Conservation (phyloP, 768 basidiomycete species). For the Boletellus ananiceps region DNA sequence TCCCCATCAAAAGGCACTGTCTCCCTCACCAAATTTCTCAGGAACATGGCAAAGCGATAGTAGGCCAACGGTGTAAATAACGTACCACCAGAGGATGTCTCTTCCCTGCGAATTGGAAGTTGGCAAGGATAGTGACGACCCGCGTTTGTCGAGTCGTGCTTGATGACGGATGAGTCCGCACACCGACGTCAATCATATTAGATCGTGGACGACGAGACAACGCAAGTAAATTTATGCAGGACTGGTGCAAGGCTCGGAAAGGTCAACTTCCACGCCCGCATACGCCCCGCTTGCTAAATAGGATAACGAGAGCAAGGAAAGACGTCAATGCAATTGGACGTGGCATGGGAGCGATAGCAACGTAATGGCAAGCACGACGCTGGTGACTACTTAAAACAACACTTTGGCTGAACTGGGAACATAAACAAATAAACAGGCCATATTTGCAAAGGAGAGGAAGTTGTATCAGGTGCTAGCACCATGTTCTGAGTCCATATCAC, state of each 20-base stretch:
- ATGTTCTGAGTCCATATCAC: constrained; percentile 18
- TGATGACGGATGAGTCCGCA: not conserved
- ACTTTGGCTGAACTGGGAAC: constrained; percentile 18
- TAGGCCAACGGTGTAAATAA: constrained; percentile 83
- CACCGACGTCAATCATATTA: constrained; percentile 6
- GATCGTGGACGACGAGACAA: constrained; percentile 7
- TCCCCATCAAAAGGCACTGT: not conserved
- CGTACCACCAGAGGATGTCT: constrained; percentile 1
- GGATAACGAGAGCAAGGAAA: constrained; percentile 19
- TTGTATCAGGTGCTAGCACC: constrained; percentile 24
- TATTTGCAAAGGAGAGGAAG: constrained; percentile 25
- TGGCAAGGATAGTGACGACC: not conserved
- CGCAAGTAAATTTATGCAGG: constrained; percentile 9
- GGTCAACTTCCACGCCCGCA: constrained; percentile 35
- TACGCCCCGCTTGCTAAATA: constrained; percentile 15
- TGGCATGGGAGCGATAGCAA: constrained; percentile 10
- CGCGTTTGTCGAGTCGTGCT: too few relatives aligned
- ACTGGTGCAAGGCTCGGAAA: constrained; percentile 24
- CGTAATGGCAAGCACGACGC: constrained; percentile 26
- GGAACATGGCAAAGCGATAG: constrained; percentile 82
- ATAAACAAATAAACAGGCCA: constrained; percentile 19
- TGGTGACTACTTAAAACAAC: constrained; percentile 27
- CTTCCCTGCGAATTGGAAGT: not conserved
- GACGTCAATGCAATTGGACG: constrained; percentile 13
- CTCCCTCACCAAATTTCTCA: constrained; percentile 24